Base-by-base conservation (phyloP, 2,329 filamentous ascomycete species). In the Aspergillus proliferans region DNA sequence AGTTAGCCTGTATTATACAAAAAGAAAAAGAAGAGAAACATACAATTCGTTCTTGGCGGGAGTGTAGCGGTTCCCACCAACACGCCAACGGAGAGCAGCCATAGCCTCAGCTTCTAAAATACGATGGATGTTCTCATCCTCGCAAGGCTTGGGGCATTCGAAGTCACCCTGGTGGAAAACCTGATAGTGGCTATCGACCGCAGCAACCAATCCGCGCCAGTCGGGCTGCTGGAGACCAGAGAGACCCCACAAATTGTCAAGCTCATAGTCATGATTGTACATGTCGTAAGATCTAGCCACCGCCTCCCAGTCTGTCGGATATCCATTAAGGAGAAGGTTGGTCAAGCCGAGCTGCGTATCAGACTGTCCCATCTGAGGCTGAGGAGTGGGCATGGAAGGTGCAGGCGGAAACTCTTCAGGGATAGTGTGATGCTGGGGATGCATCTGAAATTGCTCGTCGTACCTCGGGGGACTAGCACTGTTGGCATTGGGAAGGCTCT, bases 111-210 rank as follows among this genome's bases (percentile, higher is more conserved):
- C 61, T 19, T 64, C 55, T 22, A 73, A 40, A 28, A 73, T 71
- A 19, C 64, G 66, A 46, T 64, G 53, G 28, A 73, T 46, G 22
- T 70, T 67, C 9, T 53, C 51, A 42, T 68, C 57, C 50, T 71
- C 67, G 47, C 70, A 73, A 6, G 34, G 19, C 2, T 54, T 15
- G 6, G 53, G 45, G 50, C 70, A 73, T 0, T 66, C 51, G 30
- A 56, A 63, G 33, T 62, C 54, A 6, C 68, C 70, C 38, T 66
- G 52, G 52, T 73, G 70, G n/a, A 67, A 34, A 28, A 71, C 55
- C 19, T 71, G 65, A 45, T 70, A 72, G 55, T 73, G 70, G 46
- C 67, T 70, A 52, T 73, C 70, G n/a, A 73, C 60, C 10, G 70
- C 69, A 22, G 70, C 70, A n/a, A 73, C 68, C 5, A 73, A 43